Base-by-base conservation (phyloP, 202 grass and related monocot genomes). In the Cymbopogon flexuosus region DNA sequence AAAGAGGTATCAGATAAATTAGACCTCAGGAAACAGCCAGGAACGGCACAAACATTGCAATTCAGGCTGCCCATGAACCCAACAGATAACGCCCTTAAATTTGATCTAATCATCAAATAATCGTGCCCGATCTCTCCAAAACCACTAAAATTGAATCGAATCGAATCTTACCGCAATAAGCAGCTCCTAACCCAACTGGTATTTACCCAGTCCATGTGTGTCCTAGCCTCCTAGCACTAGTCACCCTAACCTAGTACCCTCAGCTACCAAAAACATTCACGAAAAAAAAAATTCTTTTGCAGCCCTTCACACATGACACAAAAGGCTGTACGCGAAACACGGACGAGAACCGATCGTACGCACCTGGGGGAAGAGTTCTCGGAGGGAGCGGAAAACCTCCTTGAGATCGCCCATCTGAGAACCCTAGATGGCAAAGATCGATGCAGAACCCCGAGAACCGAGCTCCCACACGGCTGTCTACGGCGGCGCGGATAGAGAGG, bases 341-440 rank as follows among this genome's bases (percentile, higher is more conserved):
- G n/a, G 40, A 67, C 27, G 34, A 39, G 54, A 54, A 65, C 2
- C 72, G 49, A 66, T 60, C 68, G 41, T 35, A 10, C 43, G 34
- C 47, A 93, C 91, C 85, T 93, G 75, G 45, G 88, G 88, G 79
- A 93, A 93, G 19, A 93, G 64, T 64, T 93, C 91, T 34, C 58
- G 59, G 11, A 93, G 91, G 56, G 91, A 93, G 68, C 60, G 66
- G 65, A 93, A 93, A 60, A 93, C 76, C 83, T 62, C 52, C 85
- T 47, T 80, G 75, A 79, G 81, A 85, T 89, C 82, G 30, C 72
- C 78, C 87, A 89, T 89, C 65, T 51, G 47, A 22, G 66, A 81
- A 89, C 22, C 77, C 43, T 37, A 57, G 24, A 21, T 23, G 12
- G 18, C 34, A 10, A 8, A 59, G 45, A 64, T 46, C 12, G 27